Base-by-base conservation (phyloP, 192 early-diverging fungal species). In the Funneliformis geosporum region DNA sequence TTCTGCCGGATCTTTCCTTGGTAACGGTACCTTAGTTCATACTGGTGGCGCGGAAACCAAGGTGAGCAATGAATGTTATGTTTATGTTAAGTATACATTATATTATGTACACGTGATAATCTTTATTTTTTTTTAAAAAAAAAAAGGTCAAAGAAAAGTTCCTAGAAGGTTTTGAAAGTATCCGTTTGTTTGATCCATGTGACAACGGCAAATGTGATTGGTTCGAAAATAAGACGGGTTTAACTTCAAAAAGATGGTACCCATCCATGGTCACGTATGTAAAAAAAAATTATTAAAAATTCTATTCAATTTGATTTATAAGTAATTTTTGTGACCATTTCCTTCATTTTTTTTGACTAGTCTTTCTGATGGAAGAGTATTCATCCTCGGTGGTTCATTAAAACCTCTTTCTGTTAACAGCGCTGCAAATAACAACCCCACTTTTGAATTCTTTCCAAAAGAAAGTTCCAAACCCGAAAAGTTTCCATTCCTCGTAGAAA, bases 371-470 rank as follows among this genome's bases (percentile, higher is more conserved):
- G 91, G 91, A 14, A 74, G 84, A 25, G 27, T 92, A 14, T 82
- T 90, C 18, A 85, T 90, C 68, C 70, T 91, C 10, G 90, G 91
- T 67, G 91, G 91, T 46, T 83, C 84, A 42, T 89, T 80, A 27
- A 83, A 82, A 59, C 84, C 85, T 25, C 62, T 86, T 1, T 73
- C 73, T 18, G 75, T 83, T 39, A 91, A 87, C 62, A 47, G 75
- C 4, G 25, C 66, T 0, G 80, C 71, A 0, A 85, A 81, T 71
- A 89, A 91, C 68, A 85, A 82, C 27, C 86, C 84, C 6, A 85
- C 84, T 23, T 83, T 82, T 80, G 88, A 89, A 33, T 40, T 73
- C 70, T 42, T 70, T 28, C 68, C 77, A 33, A 70, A 71, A 5
- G 47, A 69, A 0, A 60, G 74, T 39, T 60, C 78, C 59, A 60